phyloP scores from a whole-genome alignment of 2,329 filamentous ascomycete species.

The Chaetomiaceae sp. region DNA sequence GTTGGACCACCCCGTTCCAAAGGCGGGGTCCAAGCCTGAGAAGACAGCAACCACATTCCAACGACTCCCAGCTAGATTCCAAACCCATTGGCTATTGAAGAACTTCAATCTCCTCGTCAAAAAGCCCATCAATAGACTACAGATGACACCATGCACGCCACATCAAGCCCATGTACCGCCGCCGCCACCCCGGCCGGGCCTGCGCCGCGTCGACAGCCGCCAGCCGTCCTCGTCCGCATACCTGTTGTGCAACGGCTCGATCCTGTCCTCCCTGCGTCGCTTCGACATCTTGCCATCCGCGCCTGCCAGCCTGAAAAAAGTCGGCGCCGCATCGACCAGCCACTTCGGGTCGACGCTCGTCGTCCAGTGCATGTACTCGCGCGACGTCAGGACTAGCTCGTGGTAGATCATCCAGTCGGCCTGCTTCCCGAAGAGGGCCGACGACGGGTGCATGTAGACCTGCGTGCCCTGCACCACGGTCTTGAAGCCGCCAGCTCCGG shows the following conservation, averaged over 20 bases:
- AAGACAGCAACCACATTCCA: too few relatives aligned
- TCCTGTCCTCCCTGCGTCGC: slow-evolving; percentile 79
- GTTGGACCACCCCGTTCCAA: too few relatives aligned
- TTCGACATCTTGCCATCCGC: slow-evolving; percentile 74
- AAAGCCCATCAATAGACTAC: too few relatives aligned
- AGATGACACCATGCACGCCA: too few relatives aligned
- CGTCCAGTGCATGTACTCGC: slow-evolving; percentile 97
- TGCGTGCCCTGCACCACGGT: slow-evolving; percentile 92
- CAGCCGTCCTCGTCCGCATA: background rate
- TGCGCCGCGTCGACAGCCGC: background rate
- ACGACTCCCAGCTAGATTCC: too few relatives aligned
- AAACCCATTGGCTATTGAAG: too few relatives aligned
- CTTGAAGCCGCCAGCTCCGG: slow-evolving; percentile 69
- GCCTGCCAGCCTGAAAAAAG: slow-evolving; percentile 94
- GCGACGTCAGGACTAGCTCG: slow-evolving; percentile 81
- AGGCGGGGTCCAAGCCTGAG: too few relatives aligned
- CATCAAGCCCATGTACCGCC: background rate
- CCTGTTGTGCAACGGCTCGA: slow-evolving; percentile 66
- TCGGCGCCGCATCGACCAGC: slow-evolving; percentile 96
- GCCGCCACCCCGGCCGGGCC: too few relatives aligned
- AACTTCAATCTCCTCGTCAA: too few relatives aligned
- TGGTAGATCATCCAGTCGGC: slow-evolving; percentile 96
- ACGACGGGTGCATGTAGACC: slow-evolving; percentile 88
- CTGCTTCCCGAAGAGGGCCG: slow-evolving; percentile 88
- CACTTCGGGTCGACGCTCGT: slow-evolving; percentile 90